phyloP scores from a whole-genome alignment of 192 early-diverging fungal genomes.

The Cetraspora pellucida region DNA sequence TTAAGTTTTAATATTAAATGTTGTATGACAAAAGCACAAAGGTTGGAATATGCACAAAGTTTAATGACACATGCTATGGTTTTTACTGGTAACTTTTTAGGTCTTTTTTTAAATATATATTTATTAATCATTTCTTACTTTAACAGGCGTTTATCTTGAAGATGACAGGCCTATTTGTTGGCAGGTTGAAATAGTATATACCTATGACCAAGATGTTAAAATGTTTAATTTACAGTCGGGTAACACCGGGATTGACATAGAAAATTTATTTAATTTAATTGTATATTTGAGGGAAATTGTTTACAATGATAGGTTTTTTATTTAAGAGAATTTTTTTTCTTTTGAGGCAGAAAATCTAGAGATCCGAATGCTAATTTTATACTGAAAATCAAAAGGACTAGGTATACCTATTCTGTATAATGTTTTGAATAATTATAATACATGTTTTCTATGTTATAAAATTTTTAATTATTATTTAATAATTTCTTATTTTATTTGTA shows the following conservation, averaged over 20 bases:
- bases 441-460: too few species aligned
- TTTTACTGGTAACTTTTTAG: constrained; percentile 57
- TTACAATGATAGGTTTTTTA: neutral
- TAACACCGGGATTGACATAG: neutral
- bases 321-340: neutral
- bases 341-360: neutral
- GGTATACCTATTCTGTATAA: too few species aligned
- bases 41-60: constrained; percentile 71
- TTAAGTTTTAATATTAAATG: constrained; percentile 65
- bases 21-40: constrained; percentile 64
- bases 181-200: constrained; percentile 78
- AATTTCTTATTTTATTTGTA: too few species aligned
- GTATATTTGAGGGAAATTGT: neutral
- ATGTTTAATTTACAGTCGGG: neutral
- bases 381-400: neutral
- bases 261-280: constrained; percentile 1
- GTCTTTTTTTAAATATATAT: neutral
- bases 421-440: too few species aligned
- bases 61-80: constrained; percentile 84
- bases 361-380: neutral
- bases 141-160: constrained; percentile 62
- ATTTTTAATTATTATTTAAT: too few species aligned
- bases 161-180: constrained; percentile 67
- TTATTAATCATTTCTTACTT: neutral
- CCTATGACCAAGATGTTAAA: neutral